Evolutionary conservation across 805 yeast genomes (phyloP).

Genomic region (Saccharomyces mikatae): DNA sequence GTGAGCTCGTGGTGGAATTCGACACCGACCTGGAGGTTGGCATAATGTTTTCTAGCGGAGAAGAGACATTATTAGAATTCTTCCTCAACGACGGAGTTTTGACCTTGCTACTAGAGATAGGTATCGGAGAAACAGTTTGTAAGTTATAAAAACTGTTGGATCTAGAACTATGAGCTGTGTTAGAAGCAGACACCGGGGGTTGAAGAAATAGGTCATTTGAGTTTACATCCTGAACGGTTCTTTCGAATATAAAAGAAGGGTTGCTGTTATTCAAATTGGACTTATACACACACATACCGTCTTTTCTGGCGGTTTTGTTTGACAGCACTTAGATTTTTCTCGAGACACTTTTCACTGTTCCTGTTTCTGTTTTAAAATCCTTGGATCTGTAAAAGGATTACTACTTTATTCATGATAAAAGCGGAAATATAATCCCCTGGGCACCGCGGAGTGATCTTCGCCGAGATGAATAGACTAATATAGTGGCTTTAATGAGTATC

Average conservation of each 20-base stretch:
- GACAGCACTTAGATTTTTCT: slow-evolving; percentile 5
- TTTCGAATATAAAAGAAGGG: slow-evolving; percentile 52
- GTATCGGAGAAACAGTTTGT: not conserved
- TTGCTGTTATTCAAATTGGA: slow-evolving; percentile 11
- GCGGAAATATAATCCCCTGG: not conserved
- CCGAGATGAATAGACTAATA: not conserved
- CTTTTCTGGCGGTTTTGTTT: not conserved
- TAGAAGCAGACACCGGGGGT: slow-evolving; percentile 3
- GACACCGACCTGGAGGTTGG: not conserved
- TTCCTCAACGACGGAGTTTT: slow-evolving; percentile 15
- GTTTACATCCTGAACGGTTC: slow-evolving; percentile 48
- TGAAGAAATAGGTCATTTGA: not conserved
- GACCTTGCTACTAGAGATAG: not conserved
- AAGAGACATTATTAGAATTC: slow-evolving; percentile 2
- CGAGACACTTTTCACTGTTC: not conserved
- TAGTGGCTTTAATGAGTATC: not conserved
- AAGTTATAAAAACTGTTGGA: not conserved
- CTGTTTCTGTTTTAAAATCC: not conserved
- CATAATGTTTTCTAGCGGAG: not conserved
- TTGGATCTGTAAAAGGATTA: not conserved
- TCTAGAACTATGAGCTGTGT: not conserved
- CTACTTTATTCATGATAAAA: not conserved
- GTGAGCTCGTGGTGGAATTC: not conserved
- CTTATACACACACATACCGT: slow-evolving; percentile 1
- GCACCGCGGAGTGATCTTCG: not conserved